Conservation (phyloP, 2,329 filamentous ascomycete genomes). For the Pseudocercospora fijiensis region DNA sequence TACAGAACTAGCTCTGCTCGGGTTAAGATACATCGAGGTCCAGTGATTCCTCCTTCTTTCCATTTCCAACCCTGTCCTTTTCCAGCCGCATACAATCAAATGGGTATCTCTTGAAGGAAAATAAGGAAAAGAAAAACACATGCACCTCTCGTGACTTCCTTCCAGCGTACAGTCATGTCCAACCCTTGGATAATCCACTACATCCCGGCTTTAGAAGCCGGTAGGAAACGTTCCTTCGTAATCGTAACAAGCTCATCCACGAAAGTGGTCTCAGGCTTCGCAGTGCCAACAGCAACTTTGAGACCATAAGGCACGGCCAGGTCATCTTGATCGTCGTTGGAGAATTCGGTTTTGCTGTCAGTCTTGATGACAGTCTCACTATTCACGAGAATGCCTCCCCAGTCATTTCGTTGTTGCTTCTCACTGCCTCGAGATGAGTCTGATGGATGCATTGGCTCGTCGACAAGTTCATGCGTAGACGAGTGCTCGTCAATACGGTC, state of each 20-base stretch:
- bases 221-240: constrained; percentile 34
- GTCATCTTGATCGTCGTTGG: constrained; percentile 18
- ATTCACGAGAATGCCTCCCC: constrained; percentile 41
- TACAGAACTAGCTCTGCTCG: not conserved
- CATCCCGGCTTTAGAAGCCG: constrained; percentile 16
- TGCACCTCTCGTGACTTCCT: not conserved
- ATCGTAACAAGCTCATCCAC: constrained; percentile 41
- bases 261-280: constrained; percentile 44
- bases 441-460: constrained; percentile 27
- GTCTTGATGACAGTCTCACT: constrained; percentile 39
- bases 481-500: constrained; percentile 22
- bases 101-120: constrained; percentile 8
- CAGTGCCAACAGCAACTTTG: constrained; percentile 33
- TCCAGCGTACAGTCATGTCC: constrained; percentile 1
- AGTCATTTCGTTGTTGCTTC: constrained; percentile 24
- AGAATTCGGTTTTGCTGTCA: constrained; percentile 32
- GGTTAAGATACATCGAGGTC: not conserved
- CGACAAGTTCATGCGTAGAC: constrained; percentile 32
- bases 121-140: not conserved
- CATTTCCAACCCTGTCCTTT: too few relatives aligned
- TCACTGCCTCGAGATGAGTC: constrained; percentile 16
- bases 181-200: not conserved
- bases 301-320: constrained; percentile 32
- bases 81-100: not conserved
- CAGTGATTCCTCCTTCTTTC: not conserved